Base-by-base conservation (phyloP, 2,329 filamentous ascomycete genomes). In the Colletotrichum simmondsii region DNA sequence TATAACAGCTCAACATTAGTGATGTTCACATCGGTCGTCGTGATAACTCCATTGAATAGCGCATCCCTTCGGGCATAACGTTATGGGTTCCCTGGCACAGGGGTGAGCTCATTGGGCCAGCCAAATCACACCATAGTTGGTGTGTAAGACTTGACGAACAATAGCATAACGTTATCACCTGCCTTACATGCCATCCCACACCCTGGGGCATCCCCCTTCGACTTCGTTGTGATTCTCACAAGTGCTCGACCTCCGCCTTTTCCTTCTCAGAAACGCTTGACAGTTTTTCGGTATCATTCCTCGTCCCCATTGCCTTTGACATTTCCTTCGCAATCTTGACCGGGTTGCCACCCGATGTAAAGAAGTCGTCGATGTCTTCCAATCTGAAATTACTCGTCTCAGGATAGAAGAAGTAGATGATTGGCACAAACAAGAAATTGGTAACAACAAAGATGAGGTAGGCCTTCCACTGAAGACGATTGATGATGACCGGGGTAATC, bases 371-470 rank as follows among this genome's bases (percentile, higher is more conserved):
- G 42, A 89, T 87, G 72, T 89, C 86, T 75, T 89, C 87, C 0
- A 89, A 81, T 1, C 79, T 81, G 10, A 87, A 78, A 53, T 85
- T 85, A 28, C 80, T 82, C 0, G 88, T 90, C 76, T 91, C 89
- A 0, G 89, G 88, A 61, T 87, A 89, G 76, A 86, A 83, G 68
- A 84, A 82, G 76, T 84, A 86, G 2, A 85, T 77, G 5, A 85
- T 76, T 0, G 84, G 85, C 1, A 86, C 77, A 60, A 85, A 86
- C 12, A 77, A 75, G 26, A 87, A 81, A 75, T 88, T 88, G 11
- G 86, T 81, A 28, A 79, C 80, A 80, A 86, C 86, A 78, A 88
- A 89, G 75, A 88, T 88, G 3, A 89, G 78, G 74, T 89, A 89
- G 0, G 84, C 85, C 75, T 86, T 85, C 86, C 86, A 89, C 30